These are phyloP conservation scores for Eimeria tenella DNA, from an alignment of 169 alveolate species.

Conservation along the genomic window DNA sequence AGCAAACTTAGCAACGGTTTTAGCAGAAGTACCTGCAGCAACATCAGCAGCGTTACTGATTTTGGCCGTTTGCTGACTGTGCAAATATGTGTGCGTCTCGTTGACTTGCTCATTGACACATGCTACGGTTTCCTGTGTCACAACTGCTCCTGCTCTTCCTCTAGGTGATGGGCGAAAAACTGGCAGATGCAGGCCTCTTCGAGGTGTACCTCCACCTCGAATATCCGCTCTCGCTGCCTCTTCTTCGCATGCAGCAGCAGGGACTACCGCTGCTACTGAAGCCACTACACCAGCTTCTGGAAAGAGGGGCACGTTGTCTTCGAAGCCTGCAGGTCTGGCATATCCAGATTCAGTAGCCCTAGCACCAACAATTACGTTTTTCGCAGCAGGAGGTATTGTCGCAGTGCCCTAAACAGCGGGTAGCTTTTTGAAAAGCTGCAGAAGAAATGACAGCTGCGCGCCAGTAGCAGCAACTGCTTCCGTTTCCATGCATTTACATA, in stretches of 20 bases:
- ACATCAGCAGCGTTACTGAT: background rate
- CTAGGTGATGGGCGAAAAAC: background rate
- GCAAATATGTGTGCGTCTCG: background rate
- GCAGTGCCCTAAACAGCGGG: no score
- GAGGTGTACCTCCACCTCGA: background rate
- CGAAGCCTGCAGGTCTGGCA: background rate
- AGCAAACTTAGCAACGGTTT: background rate
- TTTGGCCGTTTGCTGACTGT: background rate
- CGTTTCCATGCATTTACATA: no score
- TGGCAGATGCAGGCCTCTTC: background rate
- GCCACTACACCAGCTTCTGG: background rate
- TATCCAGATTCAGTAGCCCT: background rate
- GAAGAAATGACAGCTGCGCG: no score
- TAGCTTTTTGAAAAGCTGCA: no score
- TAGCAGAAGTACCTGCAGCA: background rate
- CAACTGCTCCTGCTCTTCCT: background rate
- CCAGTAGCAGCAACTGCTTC: no score
- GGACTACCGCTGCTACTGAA: conserved; percentile 10
- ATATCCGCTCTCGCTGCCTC: background rate
- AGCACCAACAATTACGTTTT: background rate
- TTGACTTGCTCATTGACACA: background rate
- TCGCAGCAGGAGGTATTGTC: no score
- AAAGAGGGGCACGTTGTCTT: conserved; percentile 9
- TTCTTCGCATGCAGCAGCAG: conserved; percentile 23
- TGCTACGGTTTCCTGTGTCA: background rate